Percentiles rank a stretch among this genome's conserved stretches.
Conservation (phyloP, 1,284 basidiomycete species). For the Abortiporus biennis region DNA sequence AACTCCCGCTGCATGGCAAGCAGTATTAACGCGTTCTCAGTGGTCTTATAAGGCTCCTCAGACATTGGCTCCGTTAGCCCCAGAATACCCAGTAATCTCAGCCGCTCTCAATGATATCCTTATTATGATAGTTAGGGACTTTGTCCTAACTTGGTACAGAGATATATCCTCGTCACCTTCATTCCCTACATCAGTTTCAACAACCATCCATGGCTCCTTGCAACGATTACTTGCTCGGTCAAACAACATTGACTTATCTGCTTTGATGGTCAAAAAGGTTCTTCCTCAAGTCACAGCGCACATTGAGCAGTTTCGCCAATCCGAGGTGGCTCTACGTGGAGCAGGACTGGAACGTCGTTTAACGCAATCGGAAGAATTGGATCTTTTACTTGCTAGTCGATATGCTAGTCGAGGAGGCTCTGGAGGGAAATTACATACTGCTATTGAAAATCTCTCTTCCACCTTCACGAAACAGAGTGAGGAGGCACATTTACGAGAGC, state of each 20-base stretch:
- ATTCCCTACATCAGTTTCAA: slow-evolving; percentile 83
- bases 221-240: slow-evolving; percentile 51
- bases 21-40: slow-evolving; percentile 73
- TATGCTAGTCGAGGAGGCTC: slow-evolving; percentile 58
- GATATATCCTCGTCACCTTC: slow-evolving; percentile 79
- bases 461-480: slow-evolving; percentile 87
- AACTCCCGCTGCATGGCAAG: slow-evolving; percentile 88
- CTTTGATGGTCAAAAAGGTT: slow-evolving; percentile 76
- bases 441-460: slow-evolving; percentile 80
- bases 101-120: slow-evolving; percentile 72
- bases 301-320: slow-evolving; percentile 85
- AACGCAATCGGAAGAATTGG: slow-evolving; percentile 83
- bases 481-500: slow-evolving; percentile 72
- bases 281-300: slow-evolving; percentile 86
- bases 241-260: slow-evolving; percentile 64
- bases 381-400: slow-evolving; percentile 75
- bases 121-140: slow-evolving; percentile 75
- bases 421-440: slow-evolving; percentile 65
- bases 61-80: slow-evolving; percentile 53
- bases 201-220: slow-evolving; percentile 64
- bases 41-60: slow-evolving; percentile 73
- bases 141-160: slow-evolving; percentile 82
- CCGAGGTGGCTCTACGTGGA: slow-evolving; percentile 79
- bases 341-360: slow-evolving; percentile 70
- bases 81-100: slow-evolving; percentile 59